Percentiles rank a stretch among this genome's conserved stretches.
Evolutionary conservation across 1,284 basidiomycete species (phyloP).

Genomic region (Farysia itapuensis): DNA sequence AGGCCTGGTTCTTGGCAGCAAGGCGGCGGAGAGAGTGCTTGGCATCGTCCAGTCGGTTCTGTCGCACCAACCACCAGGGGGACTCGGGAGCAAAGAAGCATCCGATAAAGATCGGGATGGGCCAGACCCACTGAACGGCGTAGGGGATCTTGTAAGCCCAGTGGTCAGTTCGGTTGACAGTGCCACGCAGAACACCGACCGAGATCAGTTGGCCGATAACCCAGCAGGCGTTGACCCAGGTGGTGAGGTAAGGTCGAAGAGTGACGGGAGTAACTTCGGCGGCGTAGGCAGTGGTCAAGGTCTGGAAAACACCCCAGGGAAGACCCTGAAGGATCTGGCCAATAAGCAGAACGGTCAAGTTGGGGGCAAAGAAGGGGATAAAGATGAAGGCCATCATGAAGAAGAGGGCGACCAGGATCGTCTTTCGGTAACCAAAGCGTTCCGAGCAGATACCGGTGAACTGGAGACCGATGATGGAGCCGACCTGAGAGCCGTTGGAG

Average conservation of each 20-base stretch:
- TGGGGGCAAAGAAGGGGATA: slow-evolving; percentile 1
- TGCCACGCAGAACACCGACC: slow-evolving; percentile 61
- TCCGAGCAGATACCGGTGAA: slow-evolving; percentile 13
- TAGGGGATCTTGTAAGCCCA: slow-evolving; percentile 60
- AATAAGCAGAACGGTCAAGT: background rate
- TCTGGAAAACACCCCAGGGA: slow-evolving; percentile 40
- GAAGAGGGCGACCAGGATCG: slow-evolving; percentile 1
- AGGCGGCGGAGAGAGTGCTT: slow-evolving; percentile 28
- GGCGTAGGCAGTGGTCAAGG: slow-evolving; percentile 63
- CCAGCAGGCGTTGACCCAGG: slow-evolving; percentile 64
- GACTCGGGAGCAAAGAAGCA: slow-evolving; percentile 52
- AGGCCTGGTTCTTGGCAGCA: slow-evolving; percentile 15
- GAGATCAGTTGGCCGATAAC: slow-evolving; percentile 59
- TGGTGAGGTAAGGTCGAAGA: slow-evolving; percentile 63
- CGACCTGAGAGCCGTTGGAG: slow-evolving; percentile 5
- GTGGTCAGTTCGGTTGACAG: slow-evolving; percentile 39
- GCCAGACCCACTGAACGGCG: slow-evolving; percentile 61
- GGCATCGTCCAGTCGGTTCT: slow-evolving; percentile 62
- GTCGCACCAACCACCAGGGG: slow-evolving; percentile 63
- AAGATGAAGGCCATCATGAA: slow-evolving; percentile 1
- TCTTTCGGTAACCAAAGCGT: slow-evolving; percentile 3
- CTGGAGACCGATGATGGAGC: slow-evolving; percentile 20
- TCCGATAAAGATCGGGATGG: slow-evolving; percentile 49
- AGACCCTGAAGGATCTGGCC: slow-evolving; percentile 2
- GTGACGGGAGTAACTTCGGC: slow-evolving; percentile 63